Base-by-base conservation (phyloP, 1,284 basidiomycete species). In the Singerocomus inundabilis region DNA sequence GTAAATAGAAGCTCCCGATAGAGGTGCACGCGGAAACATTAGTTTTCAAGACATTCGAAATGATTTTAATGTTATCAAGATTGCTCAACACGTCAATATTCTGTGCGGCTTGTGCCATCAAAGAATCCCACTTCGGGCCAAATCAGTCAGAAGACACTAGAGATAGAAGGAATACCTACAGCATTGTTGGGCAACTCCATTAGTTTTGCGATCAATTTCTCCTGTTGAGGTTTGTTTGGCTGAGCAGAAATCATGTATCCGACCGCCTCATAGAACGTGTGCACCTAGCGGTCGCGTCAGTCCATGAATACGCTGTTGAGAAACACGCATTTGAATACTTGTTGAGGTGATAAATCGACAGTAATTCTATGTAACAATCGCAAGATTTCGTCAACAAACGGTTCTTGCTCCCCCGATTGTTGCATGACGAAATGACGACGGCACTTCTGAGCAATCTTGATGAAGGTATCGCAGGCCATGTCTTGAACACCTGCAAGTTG, bases 401-500 rank as follows among this genome's bases (percentile, higher is more conserved):
- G 97, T 67, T 99, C 97, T 54, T 87, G 85, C 71, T 99, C 97
- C 55, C 94, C 94, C 3, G 93, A 89, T 71, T 99, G 97, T 68
- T 97, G 93, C 87, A 98, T 96, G 53, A 99, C 94, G 63, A 99
- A 99, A 72, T 99, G 97, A 48, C 96, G 82, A 41, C 95, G 82
- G 69, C 97, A 99, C 73, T 98, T 99, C 70, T 99, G 96, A 18
- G 97, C 94, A 62, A 99, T 99, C 75, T 99, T 99, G 78, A 99
- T 98, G 73, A 99, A 99, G 0, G 97, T 99, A 71, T 99, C 97
- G 71, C 97, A 99, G 42, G 97, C 97, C 97, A 99, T 99, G 72
- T 99, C 97, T 72, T 99, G 97, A 11, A 99, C 97, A 78, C 91
- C 90, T 91, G 40, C n/a, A 46, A 15, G 47, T 16, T 6, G 33